These are phyloP conservation scores for Globisporangium cederbergense DNA, from an alignment of 352 stramenopile genomes.

Conservation along the genomic window DNA sequence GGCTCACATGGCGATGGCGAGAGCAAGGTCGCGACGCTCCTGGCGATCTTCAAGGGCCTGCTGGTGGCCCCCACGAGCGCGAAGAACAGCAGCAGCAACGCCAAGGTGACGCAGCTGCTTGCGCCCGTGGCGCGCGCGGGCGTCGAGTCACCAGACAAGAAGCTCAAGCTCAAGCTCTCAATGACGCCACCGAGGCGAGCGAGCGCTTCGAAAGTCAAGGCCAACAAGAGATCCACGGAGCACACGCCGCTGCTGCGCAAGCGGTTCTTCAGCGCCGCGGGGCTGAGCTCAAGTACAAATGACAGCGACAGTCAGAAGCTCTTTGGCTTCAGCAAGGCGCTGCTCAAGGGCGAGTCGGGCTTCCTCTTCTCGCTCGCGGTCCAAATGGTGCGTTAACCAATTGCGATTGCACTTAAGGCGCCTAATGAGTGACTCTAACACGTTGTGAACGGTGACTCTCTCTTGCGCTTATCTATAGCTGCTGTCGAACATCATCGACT, in stretches of 20 bases:
- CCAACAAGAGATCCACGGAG: slow-evolving; percentile 5
- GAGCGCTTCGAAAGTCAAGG: background rate
- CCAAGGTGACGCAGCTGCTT: slow-evolving; percentile 5
- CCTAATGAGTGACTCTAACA: background rate
- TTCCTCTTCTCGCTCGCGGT: slow-evolving; percentile 28
- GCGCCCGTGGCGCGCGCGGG: background rate
- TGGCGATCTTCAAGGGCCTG: background rate
- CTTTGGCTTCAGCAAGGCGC: slow-evolving; percentile 22
- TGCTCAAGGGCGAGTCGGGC: slow-evolving; percentile 25
- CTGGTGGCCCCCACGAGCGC: background rate
- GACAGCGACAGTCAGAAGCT: slow-evolving; percentile 7
- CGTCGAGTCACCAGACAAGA: background rate
- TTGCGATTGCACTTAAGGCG: background rate
- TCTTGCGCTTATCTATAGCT: slow-evolving; percentile 22
- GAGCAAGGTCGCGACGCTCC: slow-evolving; percentile 4
- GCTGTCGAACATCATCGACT: slow-evolving; percentile 66
- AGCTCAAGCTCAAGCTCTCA: background rate
- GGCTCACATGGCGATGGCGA: background rate
- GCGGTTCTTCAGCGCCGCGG: background rate
- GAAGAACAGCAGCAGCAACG: background rate
- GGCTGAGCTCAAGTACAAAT: background rate
- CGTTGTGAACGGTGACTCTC: background rate
- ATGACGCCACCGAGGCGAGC: background rate
- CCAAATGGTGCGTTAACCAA: slow-evolving; percentile 27
- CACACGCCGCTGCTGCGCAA: slow-evolving; percentile 6